These are phyloP conservation scores for Neophaeococcomyces aloes DNA, from an alignment of 2,329 filamentous ascomycete species.

Conservation along the genomic window DNA sequence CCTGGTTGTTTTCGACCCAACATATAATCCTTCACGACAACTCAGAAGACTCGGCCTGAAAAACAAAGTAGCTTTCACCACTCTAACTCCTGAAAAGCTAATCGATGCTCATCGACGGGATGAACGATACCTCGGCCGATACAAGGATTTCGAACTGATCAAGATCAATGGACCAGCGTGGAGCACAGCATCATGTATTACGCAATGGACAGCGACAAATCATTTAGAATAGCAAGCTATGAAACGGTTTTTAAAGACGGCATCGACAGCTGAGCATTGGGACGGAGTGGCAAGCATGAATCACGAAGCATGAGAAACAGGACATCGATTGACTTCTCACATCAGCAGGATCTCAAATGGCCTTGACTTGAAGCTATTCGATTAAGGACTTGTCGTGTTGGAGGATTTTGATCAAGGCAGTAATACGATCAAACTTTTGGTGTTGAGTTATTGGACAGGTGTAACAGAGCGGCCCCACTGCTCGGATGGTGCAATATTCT, in stretches of 20 bases:
- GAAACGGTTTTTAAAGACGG: background rate
- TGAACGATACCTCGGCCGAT: slow-evolving; percentile 55
- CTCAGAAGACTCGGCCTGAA: slow-evolving; percentile 46
- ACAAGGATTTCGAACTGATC: slow-evolving; percentile 69
- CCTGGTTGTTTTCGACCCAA: slow-evolving; percentile 80
- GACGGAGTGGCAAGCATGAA: too few species aligned
- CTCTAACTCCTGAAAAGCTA: slow-evolving; percentile 41
- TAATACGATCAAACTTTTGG: too few species aligned
- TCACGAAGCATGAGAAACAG: slow-evolving; percentile 1
- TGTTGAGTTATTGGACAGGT: too few species aligned
- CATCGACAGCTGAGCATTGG: background rate
- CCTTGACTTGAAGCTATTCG: background rate
- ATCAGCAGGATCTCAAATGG: background rate
- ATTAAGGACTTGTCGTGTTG: background rate
- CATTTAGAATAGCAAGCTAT: slow-evolving; percentile 6
- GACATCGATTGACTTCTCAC: background rate
- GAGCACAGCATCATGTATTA: background rate
- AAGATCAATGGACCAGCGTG: slow-evolving; percentile 38
- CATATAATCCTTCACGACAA: slow-evolving; percentile 58
- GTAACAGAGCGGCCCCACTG: too few species aligned
- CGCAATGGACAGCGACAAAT: background rate
- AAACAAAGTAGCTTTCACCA: slow-evolving; percentile 30
- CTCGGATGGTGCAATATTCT: too few species aligned
- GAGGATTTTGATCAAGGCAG: background rate
- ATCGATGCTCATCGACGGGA: slow-evolving; percentile 66